These are phyloP conservation scores for Gossypium stocksii DNA, from an alignment of 345 rosid species.

Conservation along the genomic window DNA sequence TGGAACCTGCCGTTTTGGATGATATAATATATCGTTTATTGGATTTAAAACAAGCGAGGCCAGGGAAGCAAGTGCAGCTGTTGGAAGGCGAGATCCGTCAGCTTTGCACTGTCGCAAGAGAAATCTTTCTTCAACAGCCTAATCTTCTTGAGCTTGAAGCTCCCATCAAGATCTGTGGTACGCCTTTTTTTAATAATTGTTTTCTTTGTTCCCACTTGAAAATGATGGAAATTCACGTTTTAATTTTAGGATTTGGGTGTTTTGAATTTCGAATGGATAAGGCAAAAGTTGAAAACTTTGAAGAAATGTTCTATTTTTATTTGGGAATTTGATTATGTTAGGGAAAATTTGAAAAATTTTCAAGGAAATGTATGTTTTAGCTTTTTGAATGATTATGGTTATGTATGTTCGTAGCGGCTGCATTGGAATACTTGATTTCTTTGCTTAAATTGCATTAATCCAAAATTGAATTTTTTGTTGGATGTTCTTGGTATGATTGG, in stretches of 20 bases:
- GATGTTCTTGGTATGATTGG: neutral
- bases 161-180: slow-evolving; percentile 96
- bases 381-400: neutral
- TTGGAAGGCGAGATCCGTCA: slow-evolving; percentile 84
- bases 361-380: neutral
- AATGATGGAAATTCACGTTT: neutral
- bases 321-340: neutral
- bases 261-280: neutral
- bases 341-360: neutral
- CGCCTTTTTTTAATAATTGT: neutral
- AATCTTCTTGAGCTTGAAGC: slow-evolving; percentile 88
- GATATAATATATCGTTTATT: slow-evolving; percentile 62
- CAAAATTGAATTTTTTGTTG: neutral
- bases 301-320: neutral
- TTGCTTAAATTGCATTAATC: neutral
- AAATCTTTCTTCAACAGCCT: slow-evolving; percentile 87
- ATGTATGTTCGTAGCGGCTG: neutral
- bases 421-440: neutral
- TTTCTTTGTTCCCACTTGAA: neutral
- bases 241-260: neutral
- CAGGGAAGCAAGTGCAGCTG: slow-evolving; percentile 75
- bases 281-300: neutral
- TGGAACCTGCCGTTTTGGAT: slow-evolving; percentile 64
- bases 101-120: slow-evolving; percentile 57
- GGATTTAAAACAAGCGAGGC: slow-evolving; percentile 56